Evolutionary conservation across 306 rosid genomes (phyloP), one percentile per base, ranked within the genome.

Genomic region (Prunus campanulata): DNA sequence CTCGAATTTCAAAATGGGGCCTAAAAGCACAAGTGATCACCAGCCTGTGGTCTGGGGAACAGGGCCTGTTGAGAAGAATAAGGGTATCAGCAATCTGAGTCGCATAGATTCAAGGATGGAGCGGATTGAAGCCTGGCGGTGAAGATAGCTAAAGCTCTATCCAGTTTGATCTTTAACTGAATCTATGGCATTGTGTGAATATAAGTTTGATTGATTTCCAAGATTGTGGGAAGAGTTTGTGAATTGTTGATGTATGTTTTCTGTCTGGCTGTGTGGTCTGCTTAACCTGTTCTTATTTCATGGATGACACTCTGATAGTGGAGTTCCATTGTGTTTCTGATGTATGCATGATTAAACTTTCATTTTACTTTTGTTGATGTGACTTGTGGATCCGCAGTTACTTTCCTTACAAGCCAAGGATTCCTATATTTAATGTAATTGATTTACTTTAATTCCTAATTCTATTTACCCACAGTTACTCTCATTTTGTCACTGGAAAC

Each of bases 91-190:
- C 84, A 91, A 75, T 47, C 78, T 87, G 77, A 88, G 88, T 47
- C 64, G 65, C 72, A 75, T 77, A 22, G 85, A 83, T 72, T 87
- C 90, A 66, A 85, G 78, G 86, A 78, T 60, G 11, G 91, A 91
- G 83, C 74, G 86, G 66, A 84, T 83, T 10, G 90, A 90, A 85
- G 89, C 96, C 3, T 90, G 94, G 93, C 80, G 89, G 44, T 91
- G 82, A 88, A 81, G 79, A 70, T 75, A 39, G 44, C 44, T 39
- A 39, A 81, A 25, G 69, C 78, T 76, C n/a, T 19, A n/a, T 25
- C 39, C 71, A 57, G 16, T 69, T 67, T 39, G 9, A 24, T 71
- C 11, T 29, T 77, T 82, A 83, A 82, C 79, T 80, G 87, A 74
- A 77, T 78, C 65, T 69, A 60, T 81, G 73, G 63, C 80, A 66